Evolutionary conservation across 1,139 yeast species (phyloP), one percentile per base, ranked within the genome.

Genomic region (Sugiyamaella japonica): DNA sequence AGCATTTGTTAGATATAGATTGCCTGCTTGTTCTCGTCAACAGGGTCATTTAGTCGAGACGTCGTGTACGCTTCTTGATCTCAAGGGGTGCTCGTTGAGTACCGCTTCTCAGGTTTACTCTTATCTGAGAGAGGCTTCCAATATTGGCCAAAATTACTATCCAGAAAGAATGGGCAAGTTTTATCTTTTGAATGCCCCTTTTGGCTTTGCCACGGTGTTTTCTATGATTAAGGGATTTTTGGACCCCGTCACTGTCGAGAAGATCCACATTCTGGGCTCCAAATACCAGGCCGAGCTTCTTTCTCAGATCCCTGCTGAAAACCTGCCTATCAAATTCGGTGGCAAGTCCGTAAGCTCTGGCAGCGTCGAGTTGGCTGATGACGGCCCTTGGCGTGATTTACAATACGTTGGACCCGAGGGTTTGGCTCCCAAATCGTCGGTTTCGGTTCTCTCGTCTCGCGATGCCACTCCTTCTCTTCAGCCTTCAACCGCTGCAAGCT

Each of bases 161-260:
- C 99, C 99, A n/a, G 99, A 93, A 78, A 86, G 99, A 75, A 91
- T 93, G 98, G 98, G 99, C 67, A 90, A 89, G 74, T 93, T 93
- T 70, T 93, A 89, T 75, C 77, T 91, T 67, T 89, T 93, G 74
- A 93, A 93, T 70, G 96, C 99, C 1, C 99, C 99, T 59, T 93
- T 90, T 71, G 99, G 99, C 4, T 93, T 93, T 75, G 84, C 96
- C 39, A 85, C 97, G 48, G 98, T 96, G 38, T 93, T 93, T 79
- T 83, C 83, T 70, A 71, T 91, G 59, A 89, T 93, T 76, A 90
- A 89, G 76, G 93, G 95, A 57, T 91, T 93, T 75, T 81, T 93
- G 68, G 99, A 93, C 71, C 98, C 98, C 4, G 98, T 93, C 55
- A 93, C 99, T n/a, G 98, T 93, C 39, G 85, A 95, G 53, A 93